Base-by-base conservation (phyloP, 1,284 basidiomycete genomes). In the Moesziomyces sp. region DNA sequence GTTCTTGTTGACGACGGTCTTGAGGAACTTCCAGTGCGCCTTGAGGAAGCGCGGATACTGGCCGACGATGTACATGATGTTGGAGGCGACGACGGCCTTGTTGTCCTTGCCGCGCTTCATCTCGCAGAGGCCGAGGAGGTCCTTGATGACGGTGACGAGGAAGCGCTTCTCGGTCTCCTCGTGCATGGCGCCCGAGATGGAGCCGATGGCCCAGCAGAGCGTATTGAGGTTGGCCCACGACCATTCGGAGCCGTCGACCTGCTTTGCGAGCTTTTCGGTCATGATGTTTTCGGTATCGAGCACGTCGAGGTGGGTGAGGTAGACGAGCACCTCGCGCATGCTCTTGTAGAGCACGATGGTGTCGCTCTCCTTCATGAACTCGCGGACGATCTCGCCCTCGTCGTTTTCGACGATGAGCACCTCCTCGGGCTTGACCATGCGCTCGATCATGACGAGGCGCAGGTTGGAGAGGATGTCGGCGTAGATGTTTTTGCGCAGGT, bases 1-100 rank as follows among this genome's bases (percentile, higher is more conserved):
- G 19, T 99, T 88, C 86, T 99, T 99, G 88, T 99, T 99, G 74
- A 99, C 97, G 52, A 99, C 97, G 4, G 97, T 99, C 88, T 99
- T 99, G 84, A 99, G 87, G 89, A 99, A 99, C 87, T 98, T 99
- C 97, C 97, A 99, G 85, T 99, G 97, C 23, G 97, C 97, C 85
- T 99, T 99, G 82, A 99, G 90, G 90, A 99, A 99, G 35, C 97
- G 91, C 52, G 97, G 97, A 84, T 99, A 99, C 86, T 99, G 97
- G 53, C 97, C 97, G 78, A 99, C 97, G 81, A 99, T 99, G 86
- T 99, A 99, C 97, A 99, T 99, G 87, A 99, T 99, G 84, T 99
- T 94, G 44, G 96, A 98, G 3, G 97, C 97, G 68, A 99, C 97
- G 67, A 99, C 95, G 1, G 97, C 97, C 85, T 99, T 99, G 89